Evolutionary conservation across 306 rosid species (phyloP).

Genomic region (Trifolium fragiferum): DNA sequence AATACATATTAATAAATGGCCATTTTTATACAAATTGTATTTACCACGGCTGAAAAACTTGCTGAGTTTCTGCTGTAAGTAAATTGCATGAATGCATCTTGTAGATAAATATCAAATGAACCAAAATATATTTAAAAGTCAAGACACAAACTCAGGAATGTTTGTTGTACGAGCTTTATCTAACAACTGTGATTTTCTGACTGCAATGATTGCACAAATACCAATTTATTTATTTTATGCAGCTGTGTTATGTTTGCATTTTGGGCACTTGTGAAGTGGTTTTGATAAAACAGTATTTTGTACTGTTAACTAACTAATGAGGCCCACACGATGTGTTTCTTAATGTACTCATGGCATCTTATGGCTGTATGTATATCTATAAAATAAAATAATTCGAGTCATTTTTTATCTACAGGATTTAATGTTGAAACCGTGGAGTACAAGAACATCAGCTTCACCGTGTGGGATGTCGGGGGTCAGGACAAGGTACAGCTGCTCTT

Average conservation of each 20-base stretch:
- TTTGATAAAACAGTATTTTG: constrained; percentile 14
- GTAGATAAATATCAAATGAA: neutral
- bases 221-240: neutral
- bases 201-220: neutral
- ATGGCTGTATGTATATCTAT: neutral
- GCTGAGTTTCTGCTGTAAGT: neutral
- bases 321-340: constrained; percentile 10
- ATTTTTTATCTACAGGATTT: constrained; percentile 64
- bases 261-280: constrained; percentile 4
- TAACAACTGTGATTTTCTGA: neutral
- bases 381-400: constrained; percentile 1
- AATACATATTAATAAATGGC: neutral
- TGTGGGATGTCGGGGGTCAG: constrained; percentile 99
- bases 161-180: neutral
- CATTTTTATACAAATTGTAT: neutral
- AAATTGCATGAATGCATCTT: neutral
- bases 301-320: neutral
- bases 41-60: neutral
- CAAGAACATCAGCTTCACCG: constrained; percentile 99
- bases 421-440: constrained; percentile 97
- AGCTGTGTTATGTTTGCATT: neutral
- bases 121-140: neutral
- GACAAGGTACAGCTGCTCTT: constrained; percentile 70
- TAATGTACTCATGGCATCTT: neutral
- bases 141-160: neutral